phyloP scores from a whole-genome alignment of 805 yeast species.

The Metschnikowia henanensis region DNA sequence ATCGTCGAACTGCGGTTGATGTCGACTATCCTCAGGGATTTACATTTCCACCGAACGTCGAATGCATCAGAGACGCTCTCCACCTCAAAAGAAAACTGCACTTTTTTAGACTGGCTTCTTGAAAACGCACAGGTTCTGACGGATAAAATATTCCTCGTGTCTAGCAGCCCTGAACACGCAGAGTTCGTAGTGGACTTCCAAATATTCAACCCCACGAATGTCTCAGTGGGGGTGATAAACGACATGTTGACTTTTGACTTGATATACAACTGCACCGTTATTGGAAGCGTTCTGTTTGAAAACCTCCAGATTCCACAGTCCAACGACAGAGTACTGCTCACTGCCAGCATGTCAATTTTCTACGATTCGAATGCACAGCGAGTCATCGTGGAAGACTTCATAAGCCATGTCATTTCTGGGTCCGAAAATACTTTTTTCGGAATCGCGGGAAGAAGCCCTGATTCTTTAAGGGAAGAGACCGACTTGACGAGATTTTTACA shows the following conservation, averaged over 20 bases:
- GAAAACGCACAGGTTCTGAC: slow-evolving; percentile 6
- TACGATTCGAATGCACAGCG: slow-evolving; percentile 9
- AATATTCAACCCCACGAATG: slow-evolving; percentile 33
- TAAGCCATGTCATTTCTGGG: slow-evolving; percentile 23
- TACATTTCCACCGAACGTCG: not conserved
- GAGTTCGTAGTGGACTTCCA: slow-evolving; percentile 30
- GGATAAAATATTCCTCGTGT: slow-evolving; percentile 24
- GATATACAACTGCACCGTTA: slow-evolving; percentile 28
- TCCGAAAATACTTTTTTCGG: slow-evolving; percentile 11
- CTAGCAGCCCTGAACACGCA: slow-evolving; percentile 24
- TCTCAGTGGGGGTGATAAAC: slow-evolving; percentile 23
- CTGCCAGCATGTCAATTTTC: slow-evolving; percentile 19
- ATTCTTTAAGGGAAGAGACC: not conserved
- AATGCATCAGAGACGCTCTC: not conserved
- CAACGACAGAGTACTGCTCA: slow-evolving; percentile 18
- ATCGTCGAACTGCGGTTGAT: slow-evolving; percentile 6
- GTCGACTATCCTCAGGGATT: slow-evolving; percentile 5
- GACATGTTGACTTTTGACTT: slow-evolving; percentile 27
- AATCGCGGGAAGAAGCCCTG: slow-evolving; percentile 1
- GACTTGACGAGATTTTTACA: slow-evolving; percentile 7
- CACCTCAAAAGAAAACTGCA: not conserved
- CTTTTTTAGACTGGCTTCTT: slow-evolving; percentile 11
- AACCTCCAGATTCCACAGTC: slow-evolving; percentile 22
- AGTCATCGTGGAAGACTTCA: slow-evolving; percentile 16
- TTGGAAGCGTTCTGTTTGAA: slow-evolving; percentile 31